These are phyloP conservation scores for Picochlorum sp. DNA, from an alignment of 139 green algal genomes.

Conservation along the genomic window DNA sequence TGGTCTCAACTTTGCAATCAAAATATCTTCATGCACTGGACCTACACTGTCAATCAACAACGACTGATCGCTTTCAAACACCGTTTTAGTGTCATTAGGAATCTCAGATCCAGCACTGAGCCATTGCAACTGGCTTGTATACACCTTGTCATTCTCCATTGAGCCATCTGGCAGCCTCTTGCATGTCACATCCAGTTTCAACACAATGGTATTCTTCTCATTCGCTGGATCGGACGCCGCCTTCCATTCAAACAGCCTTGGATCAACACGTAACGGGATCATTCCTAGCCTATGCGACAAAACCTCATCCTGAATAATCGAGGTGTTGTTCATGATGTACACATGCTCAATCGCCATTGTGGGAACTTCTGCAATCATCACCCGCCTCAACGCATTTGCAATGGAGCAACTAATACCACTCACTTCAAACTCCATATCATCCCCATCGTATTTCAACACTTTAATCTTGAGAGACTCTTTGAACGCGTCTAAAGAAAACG, in stretches of 20 bases:
- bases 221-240: slow-evolving; percentile 21
- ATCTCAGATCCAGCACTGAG: slow-evolving; percentile 77
- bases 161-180: slow-evolving; percentile 18
- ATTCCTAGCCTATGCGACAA: slow-evolving; percentile 88
- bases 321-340: slow-evolving; percentile 96
- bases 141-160: slow-evolving; percentile 37
- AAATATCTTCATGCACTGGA: slow-evolving; percentile 74
- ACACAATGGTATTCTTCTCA: slow-evolving; percentile 66
- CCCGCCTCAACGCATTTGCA: slow-evolving; percentile 88
- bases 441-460: slow-evolving; percentile 33
- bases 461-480: slow-evolving; percentile 42
- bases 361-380: slow-evolving; percentile 91
- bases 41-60: slow-evolving; percentile 19
- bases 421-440: slow-evolving; percentile 87
- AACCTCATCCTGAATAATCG: slow-evolving; percentile 88
- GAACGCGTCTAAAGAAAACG: slow-evolving; percentile 62
- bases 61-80: slow-evolving; percentile 54
- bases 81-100: slow-evolving; percentile 68
- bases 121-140: slow-evolving; percentile 62
- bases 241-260: slow-evolving; percentile 56
- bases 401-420: slow-evolving; percentile 60
- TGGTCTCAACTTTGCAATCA: slow-evolving; percentile 82
- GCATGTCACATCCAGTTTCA: slow-evolving; percentile 56
- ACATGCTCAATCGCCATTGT: slow-evolving; percentile 98
- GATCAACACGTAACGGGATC: slow-evolving; percentile 77